Conservation (phyloP, 176 grass and related monocot genomes). For the Hyparrhenia diplandra region DNA sequence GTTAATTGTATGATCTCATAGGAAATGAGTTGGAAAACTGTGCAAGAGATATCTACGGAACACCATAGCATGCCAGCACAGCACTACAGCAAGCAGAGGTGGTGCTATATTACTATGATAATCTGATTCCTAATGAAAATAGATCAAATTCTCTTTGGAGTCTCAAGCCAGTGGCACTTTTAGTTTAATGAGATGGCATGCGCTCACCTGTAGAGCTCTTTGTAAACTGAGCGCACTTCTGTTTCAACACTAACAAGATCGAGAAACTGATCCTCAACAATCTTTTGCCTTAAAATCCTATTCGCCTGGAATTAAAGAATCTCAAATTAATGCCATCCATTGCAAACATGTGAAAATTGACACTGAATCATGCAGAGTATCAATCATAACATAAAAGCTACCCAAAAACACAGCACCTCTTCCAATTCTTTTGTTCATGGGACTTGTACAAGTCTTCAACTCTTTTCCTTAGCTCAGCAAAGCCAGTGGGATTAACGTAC, state of each 20-base stretch:
- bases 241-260: conserved; percentile 81
- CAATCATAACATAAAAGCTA: background rate
- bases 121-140: background rate
- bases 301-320: conserved; percentile 66
- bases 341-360: conserved; percentile 26
- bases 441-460: conserved; percentile 69
- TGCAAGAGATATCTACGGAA: conserved; percentile 1
- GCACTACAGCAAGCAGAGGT: conserved; percentile 1
- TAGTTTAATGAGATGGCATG: conserved; percentile 10
- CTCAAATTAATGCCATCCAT: conserved; percentile 20
- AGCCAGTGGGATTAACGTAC: conserved; percentile 76
- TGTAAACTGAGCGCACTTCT: conserved; percentile 78
- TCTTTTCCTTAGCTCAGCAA: conserved; percentile 79
- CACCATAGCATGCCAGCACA: background rate
- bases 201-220: conserved; percentile 90
- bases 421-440: conserved; percentile 90
- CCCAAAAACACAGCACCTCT: conserved; percentile 55
- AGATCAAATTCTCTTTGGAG: background rate
- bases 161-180: conserved; percentile 13
- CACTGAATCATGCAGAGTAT: background rate
- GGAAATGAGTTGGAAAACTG: background rate
- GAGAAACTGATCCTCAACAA: conserved; percentile 85
- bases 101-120: background rate
- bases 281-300: conserved; percentile 74
- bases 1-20: background rate